Evolutionary conservation across 192 early-diverging fungal genomes (phyloP).

Genomic region (Rhizophagus sp.): DNA sequence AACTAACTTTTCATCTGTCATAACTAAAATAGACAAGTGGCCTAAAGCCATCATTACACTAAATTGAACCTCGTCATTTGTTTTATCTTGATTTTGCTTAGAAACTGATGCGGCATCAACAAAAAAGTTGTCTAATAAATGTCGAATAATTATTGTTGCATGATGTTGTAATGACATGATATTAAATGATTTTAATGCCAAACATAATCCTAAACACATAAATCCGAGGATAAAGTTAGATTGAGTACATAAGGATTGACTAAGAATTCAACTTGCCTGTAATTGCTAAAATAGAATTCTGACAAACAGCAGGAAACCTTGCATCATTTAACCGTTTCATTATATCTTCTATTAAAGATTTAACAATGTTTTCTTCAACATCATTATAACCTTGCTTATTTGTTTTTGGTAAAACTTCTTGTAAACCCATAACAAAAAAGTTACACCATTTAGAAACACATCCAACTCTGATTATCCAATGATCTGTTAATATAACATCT

Average conservation of each 20-base stretch:
- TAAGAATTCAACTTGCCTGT: slow-evolving; percentile 29
- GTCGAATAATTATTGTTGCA: slow-evolving; percentile 32
- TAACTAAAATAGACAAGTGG: slow-evolving; percentile 37
- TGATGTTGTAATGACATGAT: background rate
- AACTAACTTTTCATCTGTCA: slow-evolving; percentile 44
- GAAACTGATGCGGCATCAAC: slow-evolving; percentile 32
- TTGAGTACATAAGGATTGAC: background rate
- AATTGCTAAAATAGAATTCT: slow-evolving; percentile 44
- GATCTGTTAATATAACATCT: slow-evolving; percentile 54
- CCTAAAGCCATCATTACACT: slow-evolving; percentile 40
- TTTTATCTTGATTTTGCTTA: slow-evolving; percentile 28
- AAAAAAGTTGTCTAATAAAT: slow-evolving; percentile 35
- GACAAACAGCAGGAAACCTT: slow-evolving; percentile 39
- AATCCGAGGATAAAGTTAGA: background rate
- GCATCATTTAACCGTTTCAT: slow-evolving; percentile 40
- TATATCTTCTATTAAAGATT: slow-evolving; percentile 38
- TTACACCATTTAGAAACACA: slow-evolving; percentile 46
- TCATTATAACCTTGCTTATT: slow-evolving; percentile 25
- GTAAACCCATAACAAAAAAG: slow-evolving; percentile 44
- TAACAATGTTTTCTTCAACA: slow-evolving; percentile 33
- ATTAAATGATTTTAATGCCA: slow-evolving; percentile 9
- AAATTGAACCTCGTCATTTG: slow-evolving; percentile 49
- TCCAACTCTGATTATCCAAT: slow-evolving; percentile 48
- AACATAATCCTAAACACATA: background rate
- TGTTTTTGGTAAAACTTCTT: slow-evolving; percentile 23